Base-by-base conservation (phyloP, 2,329 filamentous ascomycete genomes). In the Colletotrichum noveboracense region DNA sequence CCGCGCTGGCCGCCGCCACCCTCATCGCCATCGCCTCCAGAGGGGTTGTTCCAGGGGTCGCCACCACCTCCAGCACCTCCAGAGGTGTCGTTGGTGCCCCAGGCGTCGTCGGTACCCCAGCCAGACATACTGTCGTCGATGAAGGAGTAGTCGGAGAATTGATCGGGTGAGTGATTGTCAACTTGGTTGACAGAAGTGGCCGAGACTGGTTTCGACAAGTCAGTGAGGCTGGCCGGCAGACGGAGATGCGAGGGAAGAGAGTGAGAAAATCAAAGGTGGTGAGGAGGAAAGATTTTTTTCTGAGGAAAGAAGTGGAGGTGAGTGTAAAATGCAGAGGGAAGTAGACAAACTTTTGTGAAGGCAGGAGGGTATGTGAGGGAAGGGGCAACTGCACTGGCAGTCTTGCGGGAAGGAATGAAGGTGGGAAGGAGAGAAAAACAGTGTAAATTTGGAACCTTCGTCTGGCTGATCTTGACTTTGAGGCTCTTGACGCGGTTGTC, bases 1-100 rank as follows among this genome's bases (percentile, higher is more conserved):
- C 62, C 74, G 30, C 84, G 83, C 48, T 80, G 43, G 43, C 43
- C 79, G 38, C 81, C 78, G 28, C 72, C 77, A 60, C 68, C 18
- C n/a, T 73, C 70, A 26, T 56, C 74, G 14, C 61, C 61, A 32
- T 64, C 65, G 14, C 66, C 73, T 36, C 66, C 66, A 61, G 66
- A 12, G 14, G 69, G 65, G 18, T 76, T 69, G 32, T 70, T 72
- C 76, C 76, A 76, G 32, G 73, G 68, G n/a, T 77, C 76, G 28
- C 74, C 70, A 10, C 55, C 60, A 24, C 55, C 52, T 3, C 21
- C 36, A n/a, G 66, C 66, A 32, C 43, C 69, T 36, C 43, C 70
- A n/a, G 56, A 32, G 18, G 30, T 56, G 36, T 48, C 65, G 21
- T 52, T 66, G 38, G 60, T 62, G 66, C 58, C 69, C 62, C 64